Conservation (phyloP, 169 alveolate genomes). For the Plasmodium chabaudi region DNA sequence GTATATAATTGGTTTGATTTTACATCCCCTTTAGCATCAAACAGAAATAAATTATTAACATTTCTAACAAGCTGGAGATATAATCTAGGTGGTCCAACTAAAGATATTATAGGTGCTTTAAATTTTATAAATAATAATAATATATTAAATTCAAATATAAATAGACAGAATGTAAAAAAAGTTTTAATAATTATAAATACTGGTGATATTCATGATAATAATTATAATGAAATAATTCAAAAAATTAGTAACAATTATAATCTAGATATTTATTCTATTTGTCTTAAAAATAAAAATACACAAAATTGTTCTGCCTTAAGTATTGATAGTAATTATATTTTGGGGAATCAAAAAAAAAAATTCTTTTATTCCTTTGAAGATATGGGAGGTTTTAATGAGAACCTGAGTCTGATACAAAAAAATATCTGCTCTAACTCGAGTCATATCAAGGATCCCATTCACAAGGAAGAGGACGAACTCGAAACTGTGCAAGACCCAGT, state of each 20-base stretch:
- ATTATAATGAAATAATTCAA: background rate
- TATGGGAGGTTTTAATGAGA: background rate
- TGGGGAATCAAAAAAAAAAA: too few species aligned
- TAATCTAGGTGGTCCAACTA: slow-evolving; percentile 43
- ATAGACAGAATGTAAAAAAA: slow-evolving; percentile 54
- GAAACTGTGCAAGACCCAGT: too few species aligned
- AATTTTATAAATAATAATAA: slow-evolving; percentile 9
- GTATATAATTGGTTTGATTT: slow-evolving; percentile 32
- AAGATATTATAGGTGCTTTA: slow-evolving; percentile 22
- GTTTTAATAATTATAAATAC: slow-evolving; percentile 22
- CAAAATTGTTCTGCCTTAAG: background rate
- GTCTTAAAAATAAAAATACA: background rate
- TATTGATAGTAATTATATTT: background rate
- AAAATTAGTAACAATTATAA: background rate
- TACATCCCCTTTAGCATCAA: slow-evolving; percentile 5
- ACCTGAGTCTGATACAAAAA: slow-evolving; percentile 12
- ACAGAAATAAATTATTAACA: slow-evolving; percentile 21
- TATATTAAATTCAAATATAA: slow-evolving; percentile 10
- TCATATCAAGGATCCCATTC: background rate
- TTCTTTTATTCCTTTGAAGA: slow-evolving; percentile 8
- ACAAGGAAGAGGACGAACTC: background rate
- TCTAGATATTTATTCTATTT: slow-evolving; percentile 28
- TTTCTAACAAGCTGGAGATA: slow-evolving; percentile 32
- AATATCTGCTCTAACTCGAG: slow-evolving; percentile 5
- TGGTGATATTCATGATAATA: slow-evolving; percentile 4